Evolutionary conservation across 805 yeast species (phyloP), one percentile per base, ranked within the genome.

Genomic region (Wickerhamiella azyma): DNA sequence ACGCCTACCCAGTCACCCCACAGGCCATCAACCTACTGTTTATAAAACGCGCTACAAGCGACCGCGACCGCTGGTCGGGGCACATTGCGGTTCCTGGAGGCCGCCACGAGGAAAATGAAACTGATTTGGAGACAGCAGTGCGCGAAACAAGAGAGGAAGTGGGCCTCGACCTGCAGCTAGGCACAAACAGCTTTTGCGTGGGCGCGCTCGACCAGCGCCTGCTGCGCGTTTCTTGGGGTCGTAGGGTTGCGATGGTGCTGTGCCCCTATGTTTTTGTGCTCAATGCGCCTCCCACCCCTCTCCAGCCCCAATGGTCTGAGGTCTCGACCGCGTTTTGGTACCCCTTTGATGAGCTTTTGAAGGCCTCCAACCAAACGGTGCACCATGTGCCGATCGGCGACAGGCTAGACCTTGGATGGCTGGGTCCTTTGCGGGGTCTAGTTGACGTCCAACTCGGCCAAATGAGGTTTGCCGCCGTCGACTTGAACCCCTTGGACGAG

Each of bases 21-120:
- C 24, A 21, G 45, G n/a, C 52, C 60, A 5, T n/a, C n/a, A 66
- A 65, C 41, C 47, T 66, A 2, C 58, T 66, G 33, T 53, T 66
- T 39, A 66, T 66, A 43, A 64, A 63, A 41, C 58, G 69, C 8
- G 55, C 67, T 2, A 49, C 53, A 2, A 52, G 64, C n/a, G 52
- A 49, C 9, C 51, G 61, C 2, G 69, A 66, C 43, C 52, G 66
- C 14, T 66, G 69, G 69, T 63, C 68, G 7, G 65, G 65, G 13
- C 69, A 66, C 48, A 57, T 66, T 37, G 69, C 68, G 2, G 43
- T 66, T 1, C 69, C 69, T 1, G 69, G 69, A 2, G 69, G 69
- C 9, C 53, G 60, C n/a, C 53, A 62, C 6, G 68, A 66, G 30
- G 54, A 59, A 2, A 59, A 52, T 2, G 69, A 64, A 43, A 55